Percentiles rank a stretch among this genome's conserved stretches.
phyloP scores from a whole-genome alignment of 371 early-diverging fungal genomes.

The Zopfochytrium polystomum region DNA sequence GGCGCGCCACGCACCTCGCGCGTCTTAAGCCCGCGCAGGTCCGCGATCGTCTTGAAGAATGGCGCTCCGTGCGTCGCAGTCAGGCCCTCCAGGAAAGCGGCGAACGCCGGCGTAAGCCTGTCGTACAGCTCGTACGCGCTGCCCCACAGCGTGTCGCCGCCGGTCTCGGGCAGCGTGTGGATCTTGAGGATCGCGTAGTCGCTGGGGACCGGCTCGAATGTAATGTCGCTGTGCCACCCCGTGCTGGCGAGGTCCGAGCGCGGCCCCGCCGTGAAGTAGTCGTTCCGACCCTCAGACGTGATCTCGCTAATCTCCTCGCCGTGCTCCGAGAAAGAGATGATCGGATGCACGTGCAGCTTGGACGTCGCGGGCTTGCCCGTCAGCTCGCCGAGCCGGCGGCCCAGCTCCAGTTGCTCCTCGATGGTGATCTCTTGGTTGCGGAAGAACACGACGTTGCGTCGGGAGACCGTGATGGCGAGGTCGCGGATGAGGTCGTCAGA shows the following conservation, averaged over 20 bases:
- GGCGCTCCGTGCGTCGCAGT: slow-evolving; percentile 61
- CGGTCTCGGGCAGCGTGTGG: slow-evolving; percentile 52
- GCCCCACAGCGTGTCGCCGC: slow-evolving; percentile 53
- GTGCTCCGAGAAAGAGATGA: slow-evolving; percentile 29
- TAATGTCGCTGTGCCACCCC: slow-evolving; percentile 37
- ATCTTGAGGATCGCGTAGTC: slow-evolving; percentile 57
- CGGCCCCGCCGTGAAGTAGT: background rate
- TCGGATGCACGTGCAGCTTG: slow-evolving; percentile 55
- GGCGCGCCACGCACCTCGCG: slow-evolving; percentile 18
- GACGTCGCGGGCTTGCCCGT: slow-evolving; percentile 16
- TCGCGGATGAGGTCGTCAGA: slow-evolving; percentile 17
- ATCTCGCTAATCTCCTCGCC: slow-evolving; percentile 18
- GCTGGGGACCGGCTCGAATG: slow-evolving; percentile 58
- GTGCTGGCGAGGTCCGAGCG: slow-evolving; percentile 8
- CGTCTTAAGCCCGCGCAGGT: background rate
- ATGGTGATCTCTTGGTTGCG: slow-evolving; percentile 5
- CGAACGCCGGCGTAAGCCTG: slow-evolving; percentile 51
- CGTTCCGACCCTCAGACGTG: slow-evolving; percentile 18
- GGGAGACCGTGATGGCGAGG: slow-evolving; percentile 14
- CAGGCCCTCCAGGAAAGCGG: slow-evolving; percentile 57
- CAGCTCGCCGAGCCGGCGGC: slow-evolving; percentile 4
- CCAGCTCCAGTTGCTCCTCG: slow-evolving; percentile 18
- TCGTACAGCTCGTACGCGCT: slow-evolving; percentile 61
- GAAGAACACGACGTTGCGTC: slow-evolving; percentile 16
- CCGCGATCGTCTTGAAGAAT: slow-evolving; percentile 18